phyloP scores from a whole-genome alignment of 495 filamentous ascomycete genomes.

The Talaromyces wortmannii region DNA sequence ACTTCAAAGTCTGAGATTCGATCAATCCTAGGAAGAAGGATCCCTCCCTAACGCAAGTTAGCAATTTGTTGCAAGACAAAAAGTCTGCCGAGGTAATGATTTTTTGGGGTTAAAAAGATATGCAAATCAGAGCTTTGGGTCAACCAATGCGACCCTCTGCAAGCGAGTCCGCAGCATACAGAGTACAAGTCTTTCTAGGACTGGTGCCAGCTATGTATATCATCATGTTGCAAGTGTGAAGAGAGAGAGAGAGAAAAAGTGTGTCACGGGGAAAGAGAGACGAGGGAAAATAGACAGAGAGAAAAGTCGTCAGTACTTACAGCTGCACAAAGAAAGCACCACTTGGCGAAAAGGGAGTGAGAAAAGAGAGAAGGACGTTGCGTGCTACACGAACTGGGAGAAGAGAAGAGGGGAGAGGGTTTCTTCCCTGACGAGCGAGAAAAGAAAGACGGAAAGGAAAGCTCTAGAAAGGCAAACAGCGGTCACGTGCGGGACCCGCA shows the following conservation, averaged over 20 bases:
- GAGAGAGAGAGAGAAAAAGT: neutral
- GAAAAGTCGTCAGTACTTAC: neutral
- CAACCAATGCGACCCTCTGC: constrained; percentile 6
- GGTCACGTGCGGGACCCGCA: constrained; percentile 18
- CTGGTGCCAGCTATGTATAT: constrained; percentile 46
- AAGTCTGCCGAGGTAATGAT: neutral
- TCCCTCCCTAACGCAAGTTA: neutral
- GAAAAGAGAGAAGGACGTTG: neutral
- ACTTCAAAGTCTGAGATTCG: neutral
- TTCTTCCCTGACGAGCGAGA: neutral
- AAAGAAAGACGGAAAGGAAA: constrained; percentile 26
- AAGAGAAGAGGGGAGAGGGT: neutral
- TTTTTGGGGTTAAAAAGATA: neutral
- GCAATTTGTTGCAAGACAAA: neutral
- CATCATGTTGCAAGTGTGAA: constrained; percentile 25
- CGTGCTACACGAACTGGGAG: neutral
- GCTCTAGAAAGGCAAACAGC: constrained; percentile 29
- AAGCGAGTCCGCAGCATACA: constrained; percentile 8
- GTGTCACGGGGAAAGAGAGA: neutral
- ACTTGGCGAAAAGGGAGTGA: neutral
- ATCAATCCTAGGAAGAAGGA: neutral
- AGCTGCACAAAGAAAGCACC: neutral
- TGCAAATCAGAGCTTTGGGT: constrained; percentile 6
- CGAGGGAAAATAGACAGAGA: neutral
- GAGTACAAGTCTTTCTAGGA: constrained; percentile 27